These are phyloP conservation scores for Saitozyma podzolica DNA, from an alignment of 768 basidiomycete genomes.

Conservation along the genomic window DNA sequence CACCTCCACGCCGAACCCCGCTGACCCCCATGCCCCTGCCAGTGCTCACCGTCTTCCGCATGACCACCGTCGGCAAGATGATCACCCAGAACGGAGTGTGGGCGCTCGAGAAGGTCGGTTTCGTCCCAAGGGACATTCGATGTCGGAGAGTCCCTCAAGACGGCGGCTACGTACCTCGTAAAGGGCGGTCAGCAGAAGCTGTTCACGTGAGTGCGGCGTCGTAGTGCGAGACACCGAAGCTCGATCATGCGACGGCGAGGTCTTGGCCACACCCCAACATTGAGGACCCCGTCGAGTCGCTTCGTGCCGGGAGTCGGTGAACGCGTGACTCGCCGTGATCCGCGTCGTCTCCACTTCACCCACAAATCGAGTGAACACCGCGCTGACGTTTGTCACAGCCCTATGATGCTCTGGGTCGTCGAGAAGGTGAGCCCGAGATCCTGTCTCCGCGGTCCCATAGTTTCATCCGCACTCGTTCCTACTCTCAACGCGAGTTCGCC, in stretches of 20 bases:
- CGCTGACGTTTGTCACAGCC: slow-evolving; percentile 21
- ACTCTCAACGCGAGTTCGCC: no score
- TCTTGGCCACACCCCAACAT: no score
- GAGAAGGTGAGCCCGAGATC: slow-evolving; percentile 35
- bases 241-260: no score
- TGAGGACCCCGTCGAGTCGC: no score
- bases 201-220: slow-evolving; percentile 44
- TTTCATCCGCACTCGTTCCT: no score
- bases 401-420: slow-evolving; percentile 50
- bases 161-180: slow-evolving; percentile 76
- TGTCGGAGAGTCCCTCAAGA: slow-evolving; percentile 82
- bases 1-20: no score
- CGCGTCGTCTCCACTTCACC: no score
- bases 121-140: slow-evolving; percentile 90
- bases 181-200: slow-evolving; percentile 79
- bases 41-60: slow-evolving; percentile 65
- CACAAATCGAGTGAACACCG: neutral
- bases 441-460: neutral
- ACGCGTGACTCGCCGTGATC: no score
- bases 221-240: no score
- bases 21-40: neutral
- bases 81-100: slow-evolving; percentile 79
- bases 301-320: no score
- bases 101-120: slow-evolving; percentile 70
- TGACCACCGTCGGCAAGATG: slow-evolving; percentile 80